Percentiles rank a stretch among this genome's conserved stretches.
Conservation (phyloP, 1,284 basidiomycete genomes). For the Ganoderma boninense region DNA sequence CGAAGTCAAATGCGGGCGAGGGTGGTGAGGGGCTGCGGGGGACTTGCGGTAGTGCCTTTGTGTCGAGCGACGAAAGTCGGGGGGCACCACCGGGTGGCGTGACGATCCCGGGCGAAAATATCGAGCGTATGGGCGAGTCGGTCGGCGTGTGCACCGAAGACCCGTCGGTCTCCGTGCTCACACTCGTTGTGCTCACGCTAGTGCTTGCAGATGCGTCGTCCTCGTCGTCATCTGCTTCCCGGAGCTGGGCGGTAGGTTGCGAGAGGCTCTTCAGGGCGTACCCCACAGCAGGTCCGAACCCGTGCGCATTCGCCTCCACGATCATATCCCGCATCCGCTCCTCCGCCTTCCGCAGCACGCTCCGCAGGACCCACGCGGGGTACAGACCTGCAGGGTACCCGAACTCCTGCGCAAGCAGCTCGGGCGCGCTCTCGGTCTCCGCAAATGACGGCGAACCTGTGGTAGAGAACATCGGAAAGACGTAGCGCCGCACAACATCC, state of each 20-base stretch:
- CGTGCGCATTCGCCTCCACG: slow-evolving; percentile 48
- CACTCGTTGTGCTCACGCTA: slow-evolving; percentile 39
- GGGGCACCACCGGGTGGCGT: slow-evolving; percentile 6
- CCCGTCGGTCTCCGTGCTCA: slow-evolving; percentile 59
- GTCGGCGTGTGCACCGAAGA: slow-evolving; percentile 65
- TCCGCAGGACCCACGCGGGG: slow-evolving; percentile 61
- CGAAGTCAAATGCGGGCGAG: slow-evolving; percentile 35
- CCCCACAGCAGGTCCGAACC: slow-evolving; percentile 29
- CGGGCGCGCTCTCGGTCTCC: slow-evolving; percentile 14
- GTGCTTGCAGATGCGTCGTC: slow-evolving; percentile 38
- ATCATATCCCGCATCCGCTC: slow-evolving; percentile 57
- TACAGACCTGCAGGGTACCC: slow-evolving; percentile 46
- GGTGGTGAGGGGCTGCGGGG: slow-evolving; percentile 35
- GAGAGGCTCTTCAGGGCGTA: slow-evolving; percentile 22
- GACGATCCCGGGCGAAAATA: slow-evolving; percentile 22
- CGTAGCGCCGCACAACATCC: slow-evolving; percentile 76
- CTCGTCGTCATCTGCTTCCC: slow-evolving; percentile 42
- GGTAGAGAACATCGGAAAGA: slow-evolving; percentile 56
- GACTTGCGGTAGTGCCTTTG: slow-evolving; percentile 24
- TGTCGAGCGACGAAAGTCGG: slow-evolving; percentile 9
- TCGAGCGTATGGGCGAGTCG: slow-evolving; percentile 39
- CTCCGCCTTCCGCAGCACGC: slow-evolving; percentile 59
- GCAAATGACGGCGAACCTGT: slow-evolving; percentile 30
- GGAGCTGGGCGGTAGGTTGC: slow-evolving; percentile 11
- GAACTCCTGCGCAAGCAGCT: slow-evolving; percentile 44